phyloP scores from a whole-genome alignment of 1,139 yeast genomes.

The Hemisphaericaspora xylanilytica region DNA sequence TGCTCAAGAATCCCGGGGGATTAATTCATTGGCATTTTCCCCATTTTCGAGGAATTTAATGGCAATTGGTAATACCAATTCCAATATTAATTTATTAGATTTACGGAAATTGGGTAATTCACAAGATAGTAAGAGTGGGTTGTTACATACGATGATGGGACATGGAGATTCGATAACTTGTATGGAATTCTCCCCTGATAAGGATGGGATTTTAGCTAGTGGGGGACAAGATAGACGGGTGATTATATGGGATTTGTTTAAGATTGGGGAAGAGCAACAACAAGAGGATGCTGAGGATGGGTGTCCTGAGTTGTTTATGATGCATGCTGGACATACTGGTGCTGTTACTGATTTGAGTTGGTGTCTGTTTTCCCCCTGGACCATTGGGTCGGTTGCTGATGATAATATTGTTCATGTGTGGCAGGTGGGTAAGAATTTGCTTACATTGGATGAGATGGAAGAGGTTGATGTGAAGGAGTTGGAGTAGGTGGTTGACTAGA shows the following conservation, averaged over 20 bases:
- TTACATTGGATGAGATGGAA: conserved; percentile 31
- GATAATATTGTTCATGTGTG: conserved; percentile 77
- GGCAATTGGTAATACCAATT: conserved; percentile 68
- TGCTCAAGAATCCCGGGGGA: conserved; percentile 39
- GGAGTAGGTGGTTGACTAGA: conserved; percentile 6
- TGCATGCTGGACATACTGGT: conserved; percentile 86
- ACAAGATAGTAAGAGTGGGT: conserved; percentile 18
- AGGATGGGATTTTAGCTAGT: conserved; percentile 70
- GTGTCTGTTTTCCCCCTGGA: conserved; percentile 71
- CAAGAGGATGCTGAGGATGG: conserved; percentile 81
- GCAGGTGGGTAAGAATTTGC: conserved; percentile 58
- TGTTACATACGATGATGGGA: conserved; percentile 72
- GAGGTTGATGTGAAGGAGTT: conserved; percentile 13
- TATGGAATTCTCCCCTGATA: conserved; percentile 68
- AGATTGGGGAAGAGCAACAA: conserved; percentile 75
- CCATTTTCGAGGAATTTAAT: conserved; percentile 56
- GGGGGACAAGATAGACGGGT: conserved; percentile 72
- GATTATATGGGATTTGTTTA: conserved; percentile 69
- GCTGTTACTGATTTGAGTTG: conserved; percentile 70
- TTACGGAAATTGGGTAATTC: conserved; percentile 44
- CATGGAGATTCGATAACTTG: conserved; percentile 69
- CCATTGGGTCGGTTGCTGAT: conserved; percentile 70
- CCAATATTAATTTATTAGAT: conserved; percentile 64
- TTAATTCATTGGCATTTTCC: conserved; percentile 66
- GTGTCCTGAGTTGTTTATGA: conserved; percentile 76